Evolutionary conservation across 2,329 filamentous ascomycete species (phyloP).

Genomic region (Fusarium guadeloupense): DNA sequence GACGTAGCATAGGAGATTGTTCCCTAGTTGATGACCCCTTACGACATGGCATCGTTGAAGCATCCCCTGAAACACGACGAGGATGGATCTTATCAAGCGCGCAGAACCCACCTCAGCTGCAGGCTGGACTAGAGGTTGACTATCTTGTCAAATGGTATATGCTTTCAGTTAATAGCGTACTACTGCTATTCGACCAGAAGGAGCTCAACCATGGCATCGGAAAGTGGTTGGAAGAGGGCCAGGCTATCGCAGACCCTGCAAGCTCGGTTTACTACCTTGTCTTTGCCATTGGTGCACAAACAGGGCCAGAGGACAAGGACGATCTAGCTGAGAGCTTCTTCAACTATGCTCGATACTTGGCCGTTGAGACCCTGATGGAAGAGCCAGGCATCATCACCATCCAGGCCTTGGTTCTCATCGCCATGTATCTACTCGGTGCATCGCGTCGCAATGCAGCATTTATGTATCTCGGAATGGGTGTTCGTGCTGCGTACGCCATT

Average conservation of each 20-base stretch:
- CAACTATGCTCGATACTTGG: constrained; percentile 48
- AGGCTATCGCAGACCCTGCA: constrained; percentile 24
- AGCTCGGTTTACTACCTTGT: constrained; percentile 44
- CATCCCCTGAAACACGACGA: constrained; percentile 41
- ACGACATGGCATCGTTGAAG: constrained; percentile 47
- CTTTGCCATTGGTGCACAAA: constrained; percentile 47
- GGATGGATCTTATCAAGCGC: constrained; percentile 43
- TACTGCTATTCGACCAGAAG: constrained; percentile 47
- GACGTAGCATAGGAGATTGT: constrained; percentile 45
- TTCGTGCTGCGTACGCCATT: constrained; percentile 49
- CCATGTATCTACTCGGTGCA: constrained; percentile 49
- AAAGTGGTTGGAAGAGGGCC: constrained; percentile 43
- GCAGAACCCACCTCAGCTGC: constrained; percentile 39
- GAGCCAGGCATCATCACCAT: constrained; percentile 49
- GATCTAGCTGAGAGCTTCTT: constrained; percentile 47
- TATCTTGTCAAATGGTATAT: constrained; percentile 47
- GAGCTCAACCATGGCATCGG: constrained; percentile 41
- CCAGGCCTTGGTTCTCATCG: constrained; percentile 48
- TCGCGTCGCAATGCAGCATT: constrained; percentile 51
- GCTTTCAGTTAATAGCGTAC: constrained; percentile 39
- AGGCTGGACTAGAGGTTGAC: constrained; percentile 36
- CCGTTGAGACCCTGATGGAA: constrained; percentile 47
- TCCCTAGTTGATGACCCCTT: constrained; percentile 48
- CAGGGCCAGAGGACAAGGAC: constrained; percentile 47
- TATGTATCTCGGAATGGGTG: constrained; percentile 51